These are phyloP conservation scores for Cylindrodendrum hubeiense DNA, from an alignment of 2,329 filamentous ascomycete genomes.

Conservation along the genomic window DNA sequence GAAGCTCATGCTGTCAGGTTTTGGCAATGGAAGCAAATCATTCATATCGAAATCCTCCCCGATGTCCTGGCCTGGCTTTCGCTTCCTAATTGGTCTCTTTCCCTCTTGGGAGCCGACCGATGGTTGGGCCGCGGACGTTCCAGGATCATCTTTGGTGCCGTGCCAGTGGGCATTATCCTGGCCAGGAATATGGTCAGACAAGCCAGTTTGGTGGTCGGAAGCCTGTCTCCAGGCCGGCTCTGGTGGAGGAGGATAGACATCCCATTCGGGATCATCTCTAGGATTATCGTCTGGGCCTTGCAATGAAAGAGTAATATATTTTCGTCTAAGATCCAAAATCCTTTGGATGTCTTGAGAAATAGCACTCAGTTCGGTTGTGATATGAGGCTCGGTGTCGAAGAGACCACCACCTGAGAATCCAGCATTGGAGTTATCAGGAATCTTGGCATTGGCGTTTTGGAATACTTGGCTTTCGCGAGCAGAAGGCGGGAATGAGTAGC, in stretches of 20 bases:
- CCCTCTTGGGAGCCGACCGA: slow-evolving; percentile 45
- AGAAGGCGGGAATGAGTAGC: slow-evolving; percentile 20
- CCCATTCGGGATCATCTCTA: slow-evolving; percentile 85
- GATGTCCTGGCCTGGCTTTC: slow-evolving; percentile 91
- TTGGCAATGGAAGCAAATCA: slow-evolving; percentile 81
- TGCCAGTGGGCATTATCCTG: slow-evolving; percentile 34
- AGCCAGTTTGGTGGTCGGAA: slow-evolving; percentile 31
- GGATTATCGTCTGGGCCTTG: slow-evolving; percentile 89
- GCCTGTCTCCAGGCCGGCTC: slow-evolving; percentile 82
- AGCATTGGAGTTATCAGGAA: slow-evolving; percentile 34
- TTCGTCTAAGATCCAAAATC: slow-evolving; percentile 87
- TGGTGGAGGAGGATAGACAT: slow-evolving; percentile 90
- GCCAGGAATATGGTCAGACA: slow-evolving; percentile 32
- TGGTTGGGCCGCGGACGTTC: slow-evolving; percentile 19
- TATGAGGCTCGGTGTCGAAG: slow-evolving; percentile 79
- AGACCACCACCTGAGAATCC: slow-evolving; percentile 60
- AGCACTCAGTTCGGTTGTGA: slow-evolving; percentile 84
- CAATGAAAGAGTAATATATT: slow-evolving; percentile 87
- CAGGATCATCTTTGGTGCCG: slow-evolving; percentile 24
- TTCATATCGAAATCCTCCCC: slow-evolving; percentile 92
- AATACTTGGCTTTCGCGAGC: slow-evolving; percentile 20
- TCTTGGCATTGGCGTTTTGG: slow-evolving; percentile 27
- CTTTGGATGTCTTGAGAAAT: slow-evolving; percentile 94
- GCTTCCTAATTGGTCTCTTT: slow-evolving; percentile 67
- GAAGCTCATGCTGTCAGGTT: slow-evolving; percentile 78